Conservation (phyloP, 2,329 filamentous ascomycete genomes). For the Arthrobotrys megalospora region DNA sequence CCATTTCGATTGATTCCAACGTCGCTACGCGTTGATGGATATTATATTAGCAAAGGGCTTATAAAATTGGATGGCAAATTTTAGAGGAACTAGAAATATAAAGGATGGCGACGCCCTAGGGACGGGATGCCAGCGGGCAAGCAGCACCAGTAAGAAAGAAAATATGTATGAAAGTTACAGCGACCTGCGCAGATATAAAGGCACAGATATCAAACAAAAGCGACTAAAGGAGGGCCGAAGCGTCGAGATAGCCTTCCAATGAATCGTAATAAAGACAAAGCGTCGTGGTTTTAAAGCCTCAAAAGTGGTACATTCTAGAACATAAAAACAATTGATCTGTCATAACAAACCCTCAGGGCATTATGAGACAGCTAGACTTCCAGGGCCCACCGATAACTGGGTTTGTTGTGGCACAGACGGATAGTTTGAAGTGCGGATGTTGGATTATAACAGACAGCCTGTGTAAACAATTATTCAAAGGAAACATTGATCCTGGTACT, state of each 20-base stretch:
- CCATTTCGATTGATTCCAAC: slow-evolving; percentile 29
- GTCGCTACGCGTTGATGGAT: not conserved
- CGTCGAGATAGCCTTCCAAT: no score
- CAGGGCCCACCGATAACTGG: not conserved
- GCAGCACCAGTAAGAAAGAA: no score
- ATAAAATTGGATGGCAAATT: not conserved
- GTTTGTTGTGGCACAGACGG: slow-evolving; percentile 21
- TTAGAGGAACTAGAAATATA: no score
- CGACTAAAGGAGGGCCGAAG: no score
- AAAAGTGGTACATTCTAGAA: not conserved
- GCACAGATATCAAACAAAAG: no score
- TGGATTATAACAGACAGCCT: not conserved
- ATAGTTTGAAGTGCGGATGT: not conserved
- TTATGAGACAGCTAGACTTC: slow-evolving; percentile 13
- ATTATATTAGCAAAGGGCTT: not conserved
- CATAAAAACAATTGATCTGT: slow-evolving; percentile 1
- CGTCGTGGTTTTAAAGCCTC: not conserved
- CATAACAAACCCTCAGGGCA: slow-evolving; percentile 1
- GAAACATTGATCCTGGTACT: slow-evolving; percentile 1
- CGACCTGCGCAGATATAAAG: no score
- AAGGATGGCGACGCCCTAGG: no score
- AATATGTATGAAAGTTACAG: no score
- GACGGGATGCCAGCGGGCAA: no score
- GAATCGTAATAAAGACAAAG: no score
- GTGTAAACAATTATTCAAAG: slow-evolving; percentile 5